Evolutionary conservation across 225 moss, liverwort and hornwort genomes (phyloP).

Genomic region (Pseudoscleropodium purum): DNA sequence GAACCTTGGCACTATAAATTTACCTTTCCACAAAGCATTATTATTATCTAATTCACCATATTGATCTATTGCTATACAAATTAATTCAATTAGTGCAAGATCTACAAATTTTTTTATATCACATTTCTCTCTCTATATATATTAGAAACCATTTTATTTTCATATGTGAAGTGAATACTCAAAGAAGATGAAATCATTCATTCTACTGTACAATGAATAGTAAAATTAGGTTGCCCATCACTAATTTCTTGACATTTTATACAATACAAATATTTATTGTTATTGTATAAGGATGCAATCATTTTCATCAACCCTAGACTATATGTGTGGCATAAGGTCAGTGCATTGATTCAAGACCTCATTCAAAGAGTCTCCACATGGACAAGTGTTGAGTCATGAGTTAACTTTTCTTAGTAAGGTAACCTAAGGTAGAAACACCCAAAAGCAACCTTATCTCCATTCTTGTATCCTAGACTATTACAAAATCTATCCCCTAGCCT

Average conservation of each 20-base stretch:
- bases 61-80: neutral
- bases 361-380: fast-evolving
- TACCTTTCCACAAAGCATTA: neutral
- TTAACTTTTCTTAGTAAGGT: fast-evolving
- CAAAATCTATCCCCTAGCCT: too few relatives aligned
- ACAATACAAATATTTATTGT: neutral
- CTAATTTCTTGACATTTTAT: neutral
- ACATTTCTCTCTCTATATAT: neutral
- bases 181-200: fast-evolving
- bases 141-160: neutral
- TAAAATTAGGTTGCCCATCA: neutral
- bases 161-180: too few relatives aligned
- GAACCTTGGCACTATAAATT: too few relatives aligned
- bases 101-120: neutral
- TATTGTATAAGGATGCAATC: neutral
- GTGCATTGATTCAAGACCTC: fast-evolving
- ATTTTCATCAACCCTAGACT: neutral
- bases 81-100: neutral
- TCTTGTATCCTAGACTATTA: too few relatives aligned
- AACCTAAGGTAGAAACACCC: neutral
- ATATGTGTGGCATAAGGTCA: fast-evolving
- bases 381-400: neutral
- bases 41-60: neutral
- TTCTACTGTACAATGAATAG: neutral
- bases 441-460: too few relatives aligned